phyloP scores from a whole-genome alignment of 129 eudicot genomes.

The Oenanthe sinensis region DNA sequence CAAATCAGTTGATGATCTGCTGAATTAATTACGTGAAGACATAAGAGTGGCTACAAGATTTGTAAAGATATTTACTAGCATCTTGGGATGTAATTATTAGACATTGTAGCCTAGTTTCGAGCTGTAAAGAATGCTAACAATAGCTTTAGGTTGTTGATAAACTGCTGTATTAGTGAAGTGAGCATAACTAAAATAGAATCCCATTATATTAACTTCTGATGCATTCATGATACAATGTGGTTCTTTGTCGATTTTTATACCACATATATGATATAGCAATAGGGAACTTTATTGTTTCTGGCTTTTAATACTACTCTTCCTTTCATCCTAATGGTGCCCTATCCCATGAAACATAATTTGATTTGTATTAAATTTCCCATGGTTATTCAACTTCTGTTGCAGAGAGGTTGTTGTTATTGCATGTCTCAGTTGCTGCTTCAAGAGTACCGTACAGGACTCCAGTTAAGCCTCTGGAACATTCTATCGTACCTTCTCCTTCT shows the following conservation, averaged over 20 bases:
- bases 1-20: background rate
- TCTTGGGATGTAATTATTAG: background rate
- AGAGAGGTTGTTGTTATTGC: conserved; percentile 41
- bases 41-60: background rate
- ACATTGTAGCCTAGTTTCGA: background rate
- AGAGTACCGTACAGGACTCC: conserved; percentile 21
- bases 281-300: background rate
- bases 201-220: background rate
- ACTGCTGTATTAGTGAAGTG: background rate
- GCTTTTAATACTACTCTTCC: background rate
- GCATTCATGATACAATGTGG: background rate
- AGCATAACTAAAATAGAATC: background rate
- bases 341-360: background rate
- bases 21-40: background rate
- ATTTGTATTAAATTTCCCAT: conserved; percentile 9
- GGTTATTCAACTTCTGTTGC: conserved; percentile 14
- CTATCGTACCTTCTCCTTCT: conserved; percentile 40
- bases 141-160: background rate
- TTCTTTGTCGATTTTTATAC: background rate
- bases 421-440: conserved; percentile 35
- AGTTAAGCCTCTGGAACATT: conserved; percentile 27
- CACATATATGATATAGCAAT: background rate
- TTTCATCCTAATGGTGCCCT: background rate
- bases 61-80: background rate
- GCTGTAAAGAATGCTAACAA: no score